A percentile compares a stretch with the other conserved stretches of the same genome.
Evolutionary conservation across 352 stramenopile species (phyloP).

Genomic region (Achlya hypogyna): DNA sequence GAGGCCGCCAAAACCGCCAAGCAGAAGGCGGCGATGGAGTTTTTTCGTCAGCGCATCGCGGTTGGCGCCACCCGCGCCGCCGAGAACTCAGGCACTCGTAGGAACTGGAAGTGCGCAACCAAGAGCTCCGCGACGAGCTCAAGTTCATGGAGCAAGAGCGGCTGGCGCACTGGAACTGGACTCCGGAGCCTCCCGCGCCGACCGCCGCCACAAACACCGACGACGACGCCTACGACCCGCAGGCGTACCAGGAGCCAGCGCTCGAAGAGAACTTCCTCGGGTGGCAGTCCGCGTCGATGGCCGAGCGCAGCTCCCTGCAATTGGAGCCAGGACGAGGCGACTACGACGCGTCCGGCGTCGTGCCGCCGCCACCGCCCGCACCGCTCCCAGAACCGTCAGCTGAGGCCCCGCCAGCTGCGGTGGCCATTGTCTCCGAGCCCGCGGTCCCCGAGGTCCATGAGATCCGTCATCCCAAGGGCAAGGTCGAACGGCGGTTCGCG

Average conservation of each 20-base stretch:
- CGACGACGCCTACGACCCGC: constrained; percentile 23
- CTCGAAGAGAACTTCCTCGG: neutral
- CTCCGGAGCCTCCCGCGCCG: neutral
- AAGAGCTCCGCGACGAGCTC: constrained; percentile 58
- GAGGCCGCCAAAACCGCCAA: constrained; percentile 44
- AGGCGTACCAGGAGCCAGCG: neutral
- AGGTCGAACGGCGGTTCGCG: constrained; percentile 1
- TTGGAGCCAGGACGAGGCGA: neutral
- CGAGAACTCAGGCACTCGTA: constrained; percentile 19
- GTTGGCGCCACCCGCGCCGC: neutral
- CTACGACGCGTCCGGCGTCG: neutral
- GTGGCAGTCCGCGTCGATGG: neutral
- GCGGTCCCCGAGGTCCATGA: neutral
- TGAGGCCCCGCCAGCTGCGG: neutral
- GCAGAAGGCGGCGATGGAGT: constrained; percentile 57
- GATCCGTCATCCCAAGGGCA: constrained; percentile 8
- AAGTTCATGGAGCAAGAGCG: constrained; percentile 71
- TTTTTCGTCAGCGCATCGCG: constrained; percentile 48
- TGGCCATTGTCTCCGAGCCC: neutral
- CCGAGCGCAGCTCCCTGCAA: neutral
- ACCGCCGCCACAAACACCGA: constrained; percentile 9
- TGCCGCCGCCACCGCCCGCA: neutral
- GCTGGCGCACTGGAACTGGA: constrained; percentile 55
- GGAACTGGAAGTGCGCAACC: constrained; percentile 72
- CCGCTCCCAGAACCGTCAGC: neutral